Percentiles rank a stretch among this genome's conserved stretches.
These are phyloP conservation scores for Metschnikowia borealis DNA, from an alignment of 805 yeast species.

Conservation along the genomic window DNA sequence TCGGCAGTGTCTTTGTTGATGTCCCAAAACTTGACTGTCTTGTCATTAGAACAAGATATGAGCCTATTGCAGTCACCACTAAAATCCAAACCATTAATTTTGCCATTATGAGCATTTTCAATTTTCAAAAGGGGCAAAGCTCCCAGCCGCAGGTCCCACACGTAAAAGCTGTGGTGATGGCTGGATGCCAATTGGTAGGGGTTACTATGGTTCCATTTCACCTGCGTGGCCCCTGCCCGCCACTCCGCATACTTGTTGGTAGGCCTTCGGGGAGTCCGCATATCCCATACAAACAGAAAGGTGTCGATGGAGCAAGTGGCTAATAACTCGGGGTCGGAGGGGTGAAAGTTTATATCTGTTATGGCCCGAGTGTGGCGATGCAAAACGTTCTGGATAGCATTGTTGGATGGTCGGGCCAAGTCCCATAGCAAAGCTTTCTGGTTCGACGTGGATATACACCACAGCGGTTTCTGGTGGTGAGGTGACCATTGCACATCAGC, in stretches of 20 bases:
- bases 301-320: constrained; percentile 96
- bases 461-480: constrained; percentile 74
- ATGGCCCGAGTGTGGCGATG: constrained; percentile 93
- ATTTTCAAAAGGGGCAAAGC: constrained; percentile 67
- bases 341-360: constrained; percentile 92
- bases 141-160: constrained; percentile 90
- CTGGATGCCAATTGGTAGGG: constrained; percentile 78
- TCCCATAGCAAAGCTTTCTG: constrained; percentile 97
- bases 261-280: constrained; percentile 74
- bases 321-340: constrained; percentile 74
- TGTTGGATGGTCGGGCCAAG: constrained; percentile 60
- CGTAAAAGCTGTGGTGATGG: constrained; percentile 72
- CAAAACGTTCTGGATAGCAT: constrained; percentile 79
- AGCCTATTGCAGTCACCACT: constrained; percentile 56
- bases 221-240: constrained; percentile 93
- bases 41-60: constrained; percentile 83
- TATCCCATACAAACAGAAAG: constrained; percentile 84
- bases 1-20: neutral
- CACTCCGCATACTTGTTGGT: constrained; percentile 84
- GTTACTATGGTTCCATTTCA: constrained; percentile 82
- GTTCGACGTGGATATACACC: constrained; percentile 92
- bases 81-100: constrained; percentile 88
- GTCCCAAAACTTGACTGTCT: constrained; percentile 51
- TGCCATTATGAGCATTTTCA: constrained; percentile 68
- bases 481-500: constrained; percentile 99